A percentile compares a stretch with the other conserved stretches of the same genome.
phyloP scores from a whole-genome alignment of 805 yeast genomes.

The Suhomyces faveliae region DNA sequence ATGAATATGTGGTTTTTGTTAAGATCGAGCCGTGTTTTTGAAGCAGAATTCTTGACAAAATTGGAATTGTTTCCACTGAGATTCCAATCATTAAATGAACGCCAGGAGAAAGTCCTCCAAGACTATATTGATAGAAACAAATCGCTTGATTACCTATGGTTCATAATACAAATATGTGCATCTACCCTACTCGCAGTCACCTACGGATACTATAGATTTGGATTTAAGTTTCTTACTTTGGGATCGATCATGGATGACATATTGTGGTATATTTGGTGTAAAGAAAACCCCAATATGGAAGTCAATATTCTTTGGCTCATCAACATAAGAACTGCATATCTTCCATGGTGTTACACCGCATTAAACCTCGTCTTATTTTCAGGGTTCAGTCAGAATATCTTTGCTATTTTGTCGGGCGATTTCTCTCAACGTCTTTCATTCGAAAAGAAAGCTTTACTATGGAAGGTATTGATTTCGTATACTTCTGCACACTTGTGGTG shows the following conservation, averaged over 20 bases:
- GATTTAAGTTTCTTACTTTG: conserved; percentile 22
- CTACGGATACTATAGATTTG: conserved; percentile 15
- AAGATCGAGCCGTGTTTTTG: conserved; percentile 23
- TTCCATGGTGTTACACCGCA: conserved; percentile 29
- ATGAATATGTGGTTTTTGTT: conserved; percentile 19
- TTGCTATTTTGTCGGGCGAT: neutral
- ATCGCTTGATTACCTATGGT: conserved; percentile 32
- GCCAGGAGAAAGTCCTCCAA: conserved; percentile 15
- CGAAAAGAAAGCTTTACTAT: conserved; percentile 4
- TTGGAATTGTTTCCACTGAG: conserved; percentile 23
- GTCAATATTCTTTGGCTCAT: conserved; percentile 42
- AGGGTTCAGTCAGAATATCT: conserved; percentile 6
- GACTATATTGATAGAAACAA: conserved; percentile 16
- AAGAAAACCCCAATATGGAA: conserved; percentile 42
- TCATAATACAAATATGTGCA: conserved; percentile 22
- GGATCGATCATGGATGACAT: conserved; percentile 39
- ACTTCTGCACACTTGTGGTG: conserved; percentile 34
- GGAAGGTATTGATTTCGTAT: conserved; percentile 10
- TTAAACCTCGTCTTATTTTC: conserved; percentile 7
- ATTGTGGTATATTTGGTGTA: conserved; percentile 47
- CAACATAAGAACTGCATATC: conserved; percentile 41
- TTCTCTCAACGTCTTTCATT: neutral
- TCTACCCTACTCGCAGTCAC: conserved; percentile 22
- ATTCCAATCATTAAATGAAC: conserved; percentile 6
- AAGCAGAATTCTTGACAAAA: conserved; percentile 19